phyloP scores from a whole-genome alignment of 2,329 filamentous ascomycete species.

The Aspergillus sp. region DNA sequence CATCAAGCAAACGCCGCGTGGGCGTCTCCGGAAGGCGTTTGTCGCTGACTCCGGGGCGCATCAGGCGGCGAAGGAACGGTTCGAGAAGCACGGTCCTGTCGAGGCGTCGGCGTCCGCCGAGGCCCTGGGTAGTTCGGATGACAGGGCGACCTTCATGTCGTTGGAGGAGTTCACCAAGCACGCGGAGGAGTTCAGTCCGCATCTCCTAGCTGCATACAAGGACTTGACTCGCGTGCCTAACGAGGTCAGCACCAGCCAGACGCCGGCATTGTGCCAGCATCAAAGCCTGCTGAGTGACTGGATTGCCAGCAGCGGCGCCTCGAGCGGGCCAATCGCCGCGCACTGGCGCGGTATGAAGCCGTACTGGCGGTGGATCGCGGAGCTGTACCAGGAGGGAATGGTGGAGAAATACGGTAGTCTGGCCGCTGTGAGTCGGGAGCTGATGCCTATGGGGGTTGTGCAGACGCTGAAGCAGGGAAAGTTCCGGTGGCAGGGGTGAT shows the following conservation, averaged over 20 bases:
- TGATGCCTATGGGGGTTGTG: constrained; percentile 43
- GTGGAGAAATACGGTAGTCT: constrained; percentile 39
- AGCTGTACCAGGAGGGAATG: constrained; percentile 41
- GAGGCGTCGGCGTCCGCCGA: neutral
- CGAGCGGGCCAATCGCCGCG: constrained; percentile 17
- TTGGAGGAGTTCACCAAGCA: constrained; percentile 39
- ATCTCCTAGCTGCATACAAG: constrained; percentile 30
- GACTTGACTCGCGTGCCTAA: constrained; percentile 30
- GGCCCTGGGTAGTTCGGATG: neutral
- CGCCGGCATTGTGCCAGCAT: constrained; percentile 24
- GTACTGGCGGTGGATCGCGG: constrained; percentile 44
- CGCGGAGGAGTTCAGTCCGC: constrained; percentile 31
- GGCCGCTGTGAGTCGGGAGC: constrained; percentile 39
- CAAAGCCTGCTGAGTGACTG: constrained; percentile 15
- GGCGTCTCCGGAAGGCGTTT: constrained; percentile 30
- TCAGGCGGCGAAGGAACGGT: constrained; percentile 40
- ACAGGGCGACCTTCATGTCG: constrained; percentile 29
- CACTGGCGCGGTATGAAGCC: constrained; percentile 36
- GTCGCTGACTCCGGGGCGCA: constrained; percentile 54
- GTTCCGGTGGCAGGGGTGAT: constrained; percentile 41
- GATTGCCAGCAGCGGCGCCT: constrained; percentile 5
- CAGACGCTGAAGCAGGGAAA: constrained; percentile 41
- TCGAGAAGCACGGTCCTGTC: constrained; percentile 24
- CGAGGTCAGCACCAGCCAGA: constrained; percentile 29
- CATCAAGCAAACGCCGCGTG: constrained; percentile 35